Evolutionary conservation across 2,329 filamentous ascomycete species (phyloP), one percentile per base, ranked within the genome.

Genomic region (Cercospora sp.): DNA sequence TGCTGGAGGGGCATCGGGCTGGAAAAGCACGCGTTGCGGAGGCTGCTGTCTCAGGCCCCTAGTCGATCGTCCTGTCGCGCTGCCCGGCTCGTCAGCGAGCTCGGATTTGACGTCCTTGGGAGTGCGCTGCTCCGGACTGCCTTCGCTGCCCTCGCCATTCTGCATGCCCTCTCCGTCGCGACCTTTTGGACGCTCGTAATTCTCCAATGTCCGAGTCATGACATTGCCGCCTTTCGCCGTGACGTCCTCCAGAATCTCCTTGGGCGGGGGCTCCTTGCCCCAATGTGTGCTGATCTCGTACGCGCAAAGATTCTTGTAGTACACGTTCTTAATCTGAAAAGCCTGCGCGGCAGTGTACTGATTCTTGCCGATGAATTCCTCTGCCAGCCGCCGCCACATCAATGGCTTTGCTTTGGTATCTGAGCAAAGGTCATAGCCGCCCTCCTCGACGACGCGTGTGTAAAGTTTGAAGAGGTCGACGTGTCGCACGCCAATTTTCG

Each of bases 291-390:
- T 88, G 75, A 97, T 95, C 80, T 97, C 93, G 80, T 91, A 97
- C 1, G 93, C 93, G 12, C 83, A 85, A 40, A 97, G 86, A 75
- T 94, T 93, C 79, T 93, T 94, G 83, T 96, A 96, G 82, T 95
- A 97, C 70, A 91, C 89, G 66, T 91, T 90, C 82, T 97, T 97
- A 66, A 97, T 83, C 68, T 91, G 87, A 81, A 96, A 97, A 13
- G 92, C 93, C 68, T 93, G 88, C n/a, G 92, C 92, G 6, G 92
- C 87, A 69, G 92, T 88, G 77, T 94, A 93, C 75, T 87, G 85
- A 66, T 89, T 89, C 76, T 88, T 88, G 71, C 94, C 87, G 61
- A 91, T 88, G 66, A 97, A 90, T 74, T 93, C 89, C 63, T 89
- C 85, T 12, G 90, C 91, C 74, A 97, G 86, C 74, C 88, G 89